A percentile compares a stretch with the other conserved stretches of the same genome.
Evolutionary conservation across 2,329 filamentous ascomycete genomes (phyloP).

Genomic region (Ophiostoma perfectum): DNA sequence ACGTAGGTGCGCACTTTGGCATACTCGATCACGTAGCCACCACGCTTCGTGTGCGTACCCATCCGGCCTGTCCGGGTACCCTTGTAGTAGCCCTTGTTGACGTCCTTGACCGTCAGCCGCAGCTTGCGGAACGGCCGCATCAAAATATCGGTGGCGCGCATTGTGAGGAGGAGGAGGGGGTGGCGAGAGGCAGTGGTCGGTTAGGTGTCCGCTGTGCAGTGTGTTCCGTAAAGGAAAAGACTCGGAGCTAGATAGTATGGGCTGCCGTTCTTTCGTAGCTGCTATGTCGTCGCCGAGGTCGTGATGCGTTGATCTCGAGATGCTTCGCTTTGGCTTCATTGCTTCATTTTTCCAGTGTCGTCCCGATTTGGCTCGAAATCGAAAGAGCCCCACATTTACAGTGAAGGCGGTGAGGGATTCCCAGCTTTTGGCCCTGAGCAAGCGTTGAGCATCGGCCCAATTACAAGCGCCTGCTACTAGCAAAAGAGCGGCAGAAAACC

Average conservation of each 20-base stretch:
- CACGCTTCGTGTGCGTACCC: conserved; percentile 77
- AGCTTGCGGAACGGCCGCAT: conserved; percentile 66
- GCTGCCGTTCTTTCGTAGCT: neutral
- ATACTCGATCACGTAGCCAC: conserved; percentile 80
- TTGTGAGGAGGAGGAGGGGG: conserved; percentile 32
- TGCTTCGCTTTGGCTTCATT: conserved; percentile 5
- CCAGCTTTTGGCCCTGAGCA: neutral
- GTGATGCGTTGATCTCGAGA: neutral
- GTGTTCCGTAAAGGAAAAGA: neutral
- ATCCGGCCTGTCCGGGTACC: conserved; percentile 84
- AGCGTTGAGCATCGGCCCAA: neutral
- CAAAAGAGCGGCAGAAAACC: conserved; percentile 25
- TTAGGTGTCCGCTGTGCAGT: too few species aligned
- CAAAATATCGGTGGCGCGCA: conserved; percentile 65
- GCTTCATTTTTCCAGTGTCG: conserved; percentile 11
- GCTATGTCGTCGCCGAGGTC: neutral
- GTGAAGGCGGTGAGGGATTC: conserved; percentile 2
- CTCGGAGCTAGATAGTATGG: too few species aligned
- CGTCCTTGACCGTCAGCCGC: conserved; percentile 83
- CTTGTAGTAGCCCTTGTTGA: conserved; percentile 95
- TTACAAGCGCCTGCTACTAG: neutral
- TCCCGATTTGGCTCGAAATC: neutral
- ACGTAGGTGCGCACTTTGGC: conserved; percentile 86
- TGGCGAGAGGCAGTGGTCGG: neutral
- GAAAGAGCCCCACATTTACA: conserved; percentile 4